phyloP scores from a whole-genome alignment of 2,329 filamentous ascomycete genomes.

The Dactylella cylindrospora region DNA sequence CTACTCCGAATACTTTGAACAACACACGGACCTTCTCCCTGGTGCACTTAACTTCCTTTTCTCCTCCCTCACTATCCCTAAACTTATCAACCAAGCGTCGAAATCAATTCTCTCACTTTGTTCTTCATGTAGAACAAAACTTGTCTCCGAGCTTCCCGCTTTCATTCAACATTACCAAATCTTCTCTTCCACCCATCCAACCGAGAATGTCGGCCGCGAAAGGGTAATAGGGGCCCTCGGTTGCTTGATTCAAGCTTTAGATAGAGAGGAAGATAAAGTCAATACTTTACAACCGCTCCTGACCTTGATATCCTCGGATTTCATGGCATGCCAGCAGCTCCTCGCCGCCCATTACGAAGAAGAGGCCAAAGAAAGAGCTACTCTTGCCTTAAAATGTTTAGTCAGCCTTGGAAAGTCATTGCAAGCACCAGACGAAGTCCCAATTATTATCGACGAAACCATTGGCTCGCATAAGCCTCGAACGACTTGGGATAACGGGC shows the following conservation, averaged over 20 bases:
- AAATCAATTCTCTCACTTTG: slow-evolving; percentile 74
- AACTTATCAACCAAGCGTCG: slow-evolving; percentile 68
- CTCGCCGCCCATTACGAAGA: slow-evolving; percentile 47
- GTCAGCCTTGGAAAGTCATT: slow-evolving; percentile 70
- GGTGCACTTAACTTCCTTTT: slow-evolving; percentile 74
- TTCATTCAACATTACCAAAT: slow-evolving; percentile 72
- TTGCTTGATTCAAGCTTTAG: slow-evolving; percentile 71
- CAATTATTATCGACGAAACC: slow-evolving; percentile 67
- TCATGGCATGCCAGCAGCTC: slow-evolving; percentile 53
- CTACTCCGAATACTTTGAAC: slow-evolving; percentile 75
- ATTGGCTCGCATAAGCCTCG: slow-evolving; percentile 49
- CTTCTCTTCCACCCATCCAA: slow-evolving; percentile 62
- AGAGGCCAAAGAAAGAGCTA: slow-evolving; percentile 52
- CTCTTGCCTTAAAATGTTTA: slow-evolving; percentile 67
- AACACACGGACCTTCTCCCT: slow-evolving; percentile 67
- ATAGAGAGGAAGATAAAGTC: slow-evolving; percentile 60
- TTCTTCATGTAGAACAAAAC: slow-evolving; percentile 69
- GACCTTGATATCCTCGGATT: slow-evolving; percentile 64
- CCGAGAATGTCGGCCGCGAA: slow-evolving; percentile 71
- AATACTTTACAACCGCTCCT: slow-evolving; percentile 62
- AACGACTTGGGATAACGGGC: slow-evolving; percentile 57
- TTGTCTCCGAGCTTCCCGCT: slow-evolving; percentile 67
- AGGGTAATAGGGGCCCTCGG: slow-evolving; percentile 73
- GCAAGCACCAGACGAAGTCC: slow-evolving; percentile 66
- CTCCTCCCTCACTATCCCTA: slow-evolving; percentile 64